phyloP scores from a whole-genome alignment of 805 yeast species.

The Tetrapisispora namnaoensis region DNA sequence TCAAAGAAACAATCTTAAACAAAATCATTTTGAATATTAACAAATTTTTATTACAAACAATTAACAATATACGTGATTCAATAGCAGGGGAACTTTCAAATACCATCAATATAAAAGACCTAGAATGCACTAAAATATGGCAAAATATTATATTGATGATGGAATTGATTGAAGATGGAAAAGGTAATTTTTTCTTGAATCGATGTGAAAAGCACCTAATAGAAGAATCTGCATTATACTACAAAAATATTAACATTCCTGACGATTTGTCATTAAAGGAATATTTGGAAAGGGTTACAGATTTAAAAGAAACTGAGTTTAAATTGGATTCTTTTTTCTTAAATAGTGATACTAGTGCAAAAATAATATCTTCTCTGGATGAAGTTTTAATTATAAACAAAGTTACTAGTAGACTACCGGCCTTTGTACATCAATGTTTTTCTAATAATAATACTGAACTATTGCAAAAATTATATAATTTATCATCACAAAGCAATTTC shows the following conservation, averaged over 20 bases:
- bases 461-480: conserved; percentile 10
- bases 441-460: conserved; percentile 5
- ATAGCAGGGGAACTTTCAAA: conserved; percentile 41
- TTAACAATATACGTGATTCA: conserved; percentile 22
- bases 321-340: conserved; percentile 19
- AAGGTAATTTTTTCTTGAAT: conserved; percentile 51
- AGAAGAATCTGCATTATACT: conserved; percentile 46
- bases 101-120: not conserved
- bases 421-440: conserved; percentile 8
- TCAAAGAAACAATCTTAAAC: conserved; percentile 51
- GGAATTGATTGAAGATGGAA: conserved; percentile 48
- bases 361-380: conserved; percentile 14
- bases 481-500: conserved; percentile 11
- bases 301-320: conserved; percentile 54
- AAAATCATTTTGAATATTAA: conserved; percentile 44
- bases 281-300: conserved; percentile 43
- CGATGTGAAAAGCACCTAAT: conserved; percentile 61
- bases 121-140: conserved; percentile 39
- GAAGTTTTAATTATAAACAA: conserved; percentile 17
- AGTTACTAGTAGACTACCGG: conserved; percentile 6
- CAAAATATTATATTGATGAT: conserved; percentile 60
- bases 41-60: conserved; percentile 28
- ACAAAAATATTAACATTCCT: conserved; percentile 38
- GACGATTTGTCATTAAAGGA: conserved; percentile 40
- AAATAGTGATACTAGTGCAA: conserved; percentile 17